phyloP scores from a whole-genome alignment of 2,329 filamentous ascomycete species.

The Aspergillus awamori region DNA sequence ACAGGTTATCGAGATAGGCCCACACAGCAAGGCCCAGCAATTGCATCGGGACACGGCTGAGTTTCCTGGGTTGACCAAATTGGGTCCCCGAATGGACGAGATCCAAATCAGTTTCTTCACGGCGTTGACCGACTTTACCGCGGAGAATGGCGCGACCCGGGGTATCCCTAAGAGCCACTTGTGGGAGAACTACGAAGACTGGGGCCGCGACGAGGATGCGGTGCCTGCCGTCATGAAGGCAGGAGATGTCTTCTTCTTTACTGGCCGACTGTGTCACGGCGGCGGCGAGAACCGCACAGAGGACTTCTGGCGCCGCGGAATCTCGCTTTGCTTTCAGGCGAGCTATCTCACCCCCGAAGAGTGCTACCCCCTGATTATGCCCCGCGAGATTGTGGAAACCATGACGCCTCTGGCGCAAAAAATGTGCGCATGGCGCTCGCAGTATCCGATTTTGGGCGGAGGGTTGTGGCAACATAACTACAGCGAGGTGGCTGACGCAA shows the following conservation, averaged over 20 bases:
- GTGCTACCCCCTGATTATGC: conserved; percentile 1
- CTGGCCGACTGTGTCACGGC: conserved; percentile 22
- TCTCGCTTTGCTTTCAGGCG: conserved; percentile 14
- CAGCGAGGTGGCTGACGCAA: neutral
- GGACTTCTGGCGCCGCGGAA: conserved; percentile 14
- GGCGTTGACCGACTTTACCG: conserved; percentile 12
- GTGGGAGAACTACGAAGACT: conserved; percentile 6
- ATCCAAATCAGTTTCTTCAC: conserved; percentile 20
- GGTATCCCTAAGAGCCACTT: conserved; percentile 4
- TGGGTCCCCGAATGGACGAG: conserved; percentile 6
- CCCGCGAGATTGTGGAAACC: neutral
- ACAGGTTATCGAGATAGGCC: conserved; percentile 18
- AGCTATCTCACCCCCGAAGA: conserved; percentile 23
- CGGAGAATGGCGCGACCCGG: conserved; percentile 10
- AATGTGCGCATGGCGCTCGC: neutral
- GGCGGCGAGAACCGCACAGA: conserved; percentile 20
- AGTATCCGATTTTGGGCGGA: neutral
- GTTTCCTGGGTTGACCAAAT: neutral
- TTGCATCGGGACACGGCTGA: conserved; percentile 16
- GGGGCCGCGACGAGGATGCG: conserved; percentile 12
- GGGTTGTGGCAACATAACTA: neutral
- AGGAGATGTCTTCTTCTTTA: conserved; percentile 20
- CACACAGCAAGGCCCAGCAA: conserved; percentile 14
- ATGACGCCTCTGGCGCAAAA: neutral
- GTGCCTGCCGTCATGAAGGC: conserved; percentile 22